Evolutionary conservation across 306 rosid species (phyloP), one percentile per base, ranked within the genome.

Genomic region (Rosa persica): DNA sequence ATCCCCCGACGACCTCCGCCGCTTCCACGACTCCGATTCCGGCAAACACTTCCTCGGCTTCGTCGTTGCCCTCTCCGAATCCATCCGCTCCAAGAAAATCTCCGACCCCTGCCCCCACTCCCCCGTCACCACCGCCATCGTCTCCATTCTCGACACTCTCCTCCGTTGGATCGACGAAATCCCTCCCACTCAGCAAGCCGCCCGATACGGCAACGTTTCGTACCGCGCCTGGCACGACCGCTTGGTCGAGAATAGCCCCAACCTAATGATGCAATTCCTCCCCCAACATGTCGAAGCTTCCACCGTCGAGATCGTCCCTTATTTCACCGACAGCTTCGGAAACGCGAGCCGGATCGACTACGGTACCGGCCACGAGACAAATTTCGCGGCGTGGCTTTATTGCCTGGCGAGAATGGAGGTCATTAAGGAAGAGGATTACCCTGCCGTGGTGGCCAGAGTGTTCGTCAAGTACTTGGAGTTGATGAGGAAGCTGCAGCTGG

Each of bases 291-390:
- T 85, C 47, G 76, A 7, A 0, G 40, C 85, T 6, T 92, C 95
- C 2, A 83, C 86, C 1, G 49, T 86, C 23, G 98, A 94, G 79
- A 78, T 94, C 47, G 90, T 82, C 39, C 92, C 97, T 0, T 94
- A 94, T 75, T 92, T 94, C 77, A 40, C 87, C 1, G 98, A 94
- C 42, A 80, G 97, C 65, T 92, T 94, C 2, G 98, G 98, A 4
- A 94, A 94, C 52, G 19, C 95, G 5, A 89, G 90, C 84, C 85
- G 98, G 12, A 92, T 94, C 81, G 98, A 94, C 70, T 94, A 88
- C 13, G 98, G 98, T 1, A 94, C 98, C 0, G 98, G 98, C 4
- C 98, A 94, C 70, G 98, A 94, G 80, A 92, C 98, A 7, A 94
- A 94, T 84, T 94, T 94, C 42, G 91, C 90, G 1, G 95, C 97